phyloP scores from a whole-genome alignment of 225 moss, liverwort and hornwort genomes.

The Climacium dendroides region DNA sequence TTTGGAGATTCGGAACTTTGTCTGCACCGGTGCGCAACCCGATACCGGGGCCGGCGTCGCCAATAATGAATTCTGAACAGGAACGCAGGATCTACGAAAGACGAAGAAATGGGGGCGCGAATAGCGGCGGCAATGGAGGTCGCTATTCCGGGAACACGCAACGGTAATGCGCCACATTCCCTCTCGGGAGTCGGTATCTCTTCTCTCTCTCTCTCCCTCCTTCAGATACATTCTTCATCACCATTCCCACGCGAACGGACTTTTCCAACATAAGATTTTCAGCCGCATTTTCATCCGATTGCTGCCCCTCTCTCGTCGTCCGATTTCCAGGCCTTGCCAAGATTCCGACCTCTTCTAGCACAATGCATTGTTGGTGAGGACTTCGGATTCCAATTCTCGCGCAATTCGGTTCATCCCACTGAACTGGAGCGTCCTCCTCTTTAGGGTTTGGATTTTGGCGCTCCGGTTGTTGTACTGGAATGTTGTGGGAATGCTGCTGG shows the following conservation, averaged over 20 bases:
- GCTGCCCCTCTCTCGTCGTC: neutral
- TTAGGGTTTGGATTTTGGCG: neutral
- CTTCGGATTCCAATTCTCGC: neutral
- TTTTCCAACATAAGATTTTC: neutral
- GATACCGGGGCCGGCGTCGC: neutral
- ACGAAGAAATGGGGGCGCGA: neutral
- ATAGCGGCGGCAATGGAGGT: neutral
- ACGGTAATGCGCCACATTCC: slow-evolving; percentile 6
- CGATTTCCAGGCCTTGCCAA: neutral
- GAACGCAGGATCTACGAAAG: neutral
- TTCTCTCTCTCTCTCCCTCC: neutral
- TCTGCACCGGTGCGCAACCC: neutral
- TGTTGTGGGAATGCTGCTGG: neutral
- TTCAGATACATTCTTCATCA: neutral
- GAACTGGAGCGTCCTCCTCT: neutral
- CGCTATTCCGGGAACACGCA: neutral
- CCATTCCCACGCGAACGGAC: neutral
- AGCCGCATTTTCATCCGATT: neutral
- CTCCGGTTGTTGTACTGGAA: neutral
- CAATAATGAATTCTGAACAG: neutral
- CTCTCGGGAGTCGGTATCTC: neutral
- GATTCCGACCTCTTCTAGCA: neutral
- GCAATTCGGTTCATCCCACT: neutral
- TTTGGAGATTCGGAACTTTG: no score
- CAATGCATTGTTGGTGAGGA: neutral